A percentile compares a stretch with the other conserved stretches of the same genome.
These are phyloP conservation scores for Neckera pumila DNA, from an alignment of 225 moss, liverwort and hornwort genomes.

Conservation along the genomic window DNA sequence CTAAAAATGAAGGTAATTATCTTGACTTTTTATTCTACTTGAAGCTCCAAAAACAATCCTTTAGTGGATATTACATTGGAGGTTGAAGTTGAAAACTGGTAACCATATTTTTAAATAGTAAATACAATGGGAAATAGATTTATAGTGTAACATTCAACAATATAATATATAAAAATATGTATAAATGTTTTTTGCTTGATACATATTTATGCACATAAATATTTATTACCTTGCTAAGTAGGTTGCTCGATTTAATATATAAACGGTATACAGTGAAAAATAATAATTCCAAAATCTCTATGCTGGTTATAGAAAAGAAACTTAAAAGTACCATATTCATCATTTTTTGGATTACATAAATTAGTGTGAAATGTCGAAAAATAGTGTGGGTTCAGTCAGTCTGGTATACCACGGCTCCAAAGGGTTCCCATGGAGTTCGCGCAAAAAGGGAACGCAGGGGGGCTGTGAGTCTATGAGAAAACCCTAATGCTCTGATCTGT, in stretches of 20 bases:
- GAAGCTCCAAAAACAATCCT: not conserved
- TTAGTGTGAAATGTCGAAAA: not conserved
- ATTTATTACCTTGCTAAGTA: not conserved
- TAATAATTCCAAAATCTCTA: not conserved
- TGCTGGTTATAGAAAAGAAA: not conserved
- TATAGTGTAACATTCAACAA: not conserved
- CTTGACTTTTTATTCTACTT: not conserved
- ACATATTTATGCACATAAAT: not conserved
- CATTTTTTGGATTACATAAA: not conserved
- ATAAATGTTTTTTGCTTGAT: not conserved
- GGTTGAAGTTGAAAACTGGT: not conserved
- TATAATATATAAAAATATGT: not conserved
- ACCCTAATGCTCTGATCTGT: fast-evolving
- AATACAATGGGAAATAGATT: not conserved
- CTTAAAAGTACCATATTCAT: not conserved
- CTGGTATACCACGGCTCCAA: not conserved
- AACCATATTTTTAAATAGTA: not conserved
- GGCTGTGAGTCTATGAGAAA: not conserved
- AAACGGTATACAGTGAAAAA: not conserved
- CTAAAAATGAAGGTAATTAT: not conserved
- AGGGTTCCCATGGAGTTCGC: not conserved
- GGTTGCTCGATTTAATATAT: not conserved
- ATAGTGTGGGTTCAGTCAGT: not conserved
- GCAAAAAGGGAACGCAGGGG: not conserved
- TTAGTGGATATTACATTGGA: not conserved